Evolutionary conservation across 352 stramenopile species (phyloP).

Genomic region (Stramenopiles sp.): DNA sequence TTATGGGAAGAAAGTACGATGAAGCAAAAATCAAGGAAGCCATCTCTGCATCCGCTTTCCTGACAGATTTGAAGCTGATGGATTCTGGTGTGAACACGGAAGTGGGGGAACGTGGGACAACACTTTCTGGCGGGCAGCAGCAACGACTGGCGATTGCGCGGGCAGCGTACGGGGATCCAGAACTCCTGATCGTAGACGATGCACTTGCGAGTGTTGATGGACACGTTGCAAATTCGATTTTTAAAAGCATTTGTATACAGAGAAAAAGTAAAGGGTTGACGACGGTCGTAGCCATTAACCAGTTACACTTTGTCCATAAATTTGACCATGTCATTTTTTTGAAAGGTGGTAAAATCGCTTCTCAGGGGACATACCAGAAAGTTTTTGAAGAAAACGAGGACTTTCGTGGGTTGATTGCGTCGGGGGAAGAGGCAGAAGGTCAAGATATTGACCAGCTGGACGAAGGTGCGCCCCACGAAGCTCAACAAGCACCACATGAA

Average conservation of each 20-base stretch:
- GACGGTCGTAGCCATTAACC: background rate
- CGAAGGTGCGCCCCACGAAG: too few species aligned
- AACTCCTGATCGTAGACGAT: slow-evolving; percentile 62
- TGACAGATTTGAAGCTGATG: slow-evolving; percentile 35
- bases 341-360: background rate
- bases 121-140: slow-evolving; percentile 57
- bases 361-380: too few species aligned
- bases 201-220: slow-evolving; percentile 51
- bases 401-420: too few species aligned
- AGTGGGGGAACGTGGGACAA: slow-evolving; percentile 45
- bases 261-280: background rate
- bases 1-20: slow-evolving; percentile 39
- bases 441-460: too few species aligned
- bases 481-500: too few species aligned
- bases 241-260: background rate
- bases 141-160: slow-evolving; percentile 55
- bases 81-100: slow-evolving; percentile 31
- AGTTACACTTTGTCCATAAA: background rate
- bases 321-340: background rate
- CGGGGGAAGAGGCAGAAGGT: too few species aligned
- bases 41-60: slow-evolving; percentile 41
- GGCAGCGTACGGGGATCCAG: slow-evolving; percentile 40
- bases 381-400: too few species aligned
- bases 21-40: slow-evolving; percentile 29
- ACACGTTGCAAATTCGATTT: slow-evolving; percentile 19